phyloP scores from a whole-genome alignment of 805 yeast genomes.

The Ogataea glucozyma region DNA sequence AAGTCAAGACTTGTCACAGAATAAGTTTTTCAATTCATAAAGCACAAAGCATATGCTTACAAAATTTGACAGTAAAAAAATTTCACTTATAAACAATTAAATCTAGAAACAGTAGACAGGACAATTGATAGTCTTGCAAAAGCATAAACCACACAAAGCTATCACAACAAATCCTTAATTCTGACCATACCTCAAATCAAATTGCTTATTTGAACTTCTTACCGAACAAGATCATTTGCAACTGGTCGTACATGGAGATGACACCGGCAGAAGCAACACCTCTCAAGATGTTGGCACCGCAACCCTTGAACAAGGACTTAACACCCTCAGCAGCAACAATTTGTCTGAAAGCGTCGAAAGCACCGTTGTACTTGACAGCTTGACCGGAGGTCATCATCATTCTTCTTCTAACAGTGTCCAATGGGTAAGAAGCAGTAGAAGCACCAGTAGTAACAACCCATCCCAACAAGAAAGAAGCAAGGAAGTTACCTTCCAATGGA shows the following conservation, averaged over 20 bases:
- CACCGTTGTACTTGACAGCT: constrained; percentile 95
- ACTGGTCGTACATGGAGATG: constrained; percentile 95
- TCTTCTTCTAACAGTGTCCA: constrained; percentile 99
- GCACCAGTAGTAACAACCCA: constrained; percentile 99
- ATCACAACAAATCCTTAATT: not conserved
- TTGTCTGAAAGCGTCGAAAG: constrained; percentile 87
- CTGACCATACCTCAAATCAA: constrained; percentile 15
- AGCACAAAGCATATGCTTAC: constrained; percentile 15
- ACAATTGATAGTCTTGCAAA: not conserved
- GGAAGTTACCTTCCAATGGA: constrained; percentile 90
- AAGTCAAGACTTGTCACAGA: not conserved
- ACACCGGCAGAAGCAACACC: constrained; percentile 99
- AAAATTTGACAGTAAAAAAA: constrained; percentile 8
- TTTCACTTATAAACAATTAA: constrained; percentile 10
- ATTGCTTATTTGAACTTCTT: constrained; percentile 77
- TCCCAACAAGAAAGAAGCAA: constrained; percentile 94
- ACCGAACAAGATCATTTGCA: constrained; percentile 93
- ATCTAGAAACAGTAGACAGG: constrained; percentile 8
- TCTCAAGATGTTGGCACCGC: constrained; percentile 99
- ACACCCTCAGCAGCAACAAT: constrained; percentile 97
- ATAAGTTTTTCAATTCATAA: constrained; percentile 2
- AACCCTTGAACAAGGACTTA: constrained; percentile 93
- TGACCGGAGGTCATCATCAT: constrained; percentile 99
- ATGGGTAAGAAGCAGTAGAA: constrained; percentile 98
- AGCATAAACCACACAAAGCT: not conserved